Percentiles rank a stretch among this genome's conserved stretches.
Evolutionary conservation across 1,284 basidiomycete genomes (phyloP).

Genomic region (Lentinula novae-zelandiae): DNA sequence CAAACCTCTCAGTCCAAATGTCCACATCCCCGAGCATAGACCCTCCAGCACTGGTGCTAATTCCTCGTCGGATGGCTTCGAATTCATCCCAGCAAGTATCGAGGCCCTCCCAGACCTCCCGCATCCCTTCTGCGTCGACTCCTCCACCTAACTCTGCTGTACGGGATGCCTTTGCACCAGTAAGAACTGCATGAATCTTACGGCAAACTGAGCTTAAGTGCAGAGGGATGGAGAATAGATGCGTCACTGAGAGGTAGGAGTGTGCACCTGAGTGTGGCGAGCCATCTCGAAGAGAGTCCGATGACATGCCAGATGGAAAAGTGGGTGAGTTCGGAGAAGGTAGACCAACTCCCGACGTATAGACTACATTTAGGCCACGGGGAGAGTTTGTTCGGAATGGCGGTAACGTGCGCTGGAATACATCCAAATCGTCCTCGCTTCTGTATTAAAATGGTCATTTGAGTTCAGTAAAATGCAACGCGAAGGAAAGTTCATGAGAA

Average conservation of each 20-base stretch:
- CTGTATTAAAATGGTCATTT: slow-evolving; percentile 19
- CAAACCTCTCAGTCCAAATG: slow-evolving; percentile 58
- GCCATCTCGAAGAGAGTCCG: neutral
- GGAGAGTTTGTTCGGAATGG: slow-evolving; percentile 22
- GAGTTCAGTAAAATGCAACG: slow-evolving; percentile 11
- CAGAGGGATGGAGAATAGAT: slow-evolving; percentile 58
- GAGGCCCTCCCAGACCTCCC: slow-evolving; percentile 77
- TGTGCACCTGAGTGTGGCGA: slow-evolving; percentile 15
- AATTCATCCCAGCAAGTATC: slow-evolving; percentile 81
- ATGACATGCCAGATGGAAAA: slow-evolving; percentile 9
- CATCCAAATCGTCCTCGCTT: slow-evolving; percentile 63
- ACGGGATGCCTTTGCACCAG: slow-evolving; percentile 66
- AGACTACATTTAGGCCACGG: slow-evolving; percentile 24
- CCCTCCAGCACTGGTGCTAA: slow-evolving; percentile 29
- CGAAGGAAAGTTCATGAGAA: neutral
- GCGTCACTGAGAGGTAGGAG: slow-evolving; percentile 25
- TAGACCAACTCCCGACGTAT: slow-evolving; percentile 21
- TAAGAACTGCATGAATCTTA: slow-evolving; percentile 69
- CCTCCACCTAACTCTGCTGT: slow-evolving; percentile 43
- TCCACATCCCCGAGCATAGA: slow-evolving; percentile 39
- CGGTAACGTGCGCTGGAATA: slow-evolving; percentile 66
- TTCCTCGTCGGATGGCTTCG: slow-evolving; percentile 51
- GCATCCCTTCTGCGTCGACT: slow-evolving; percentile 60
- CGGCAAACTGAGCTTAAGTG: slow-evolving; percentile 71
- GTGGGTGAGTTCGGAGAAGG: slow-evolving; percentile 31